Base-by-base conservation (phyloP, 139 green algal species). In the Trebouxia sp. region DNA sequence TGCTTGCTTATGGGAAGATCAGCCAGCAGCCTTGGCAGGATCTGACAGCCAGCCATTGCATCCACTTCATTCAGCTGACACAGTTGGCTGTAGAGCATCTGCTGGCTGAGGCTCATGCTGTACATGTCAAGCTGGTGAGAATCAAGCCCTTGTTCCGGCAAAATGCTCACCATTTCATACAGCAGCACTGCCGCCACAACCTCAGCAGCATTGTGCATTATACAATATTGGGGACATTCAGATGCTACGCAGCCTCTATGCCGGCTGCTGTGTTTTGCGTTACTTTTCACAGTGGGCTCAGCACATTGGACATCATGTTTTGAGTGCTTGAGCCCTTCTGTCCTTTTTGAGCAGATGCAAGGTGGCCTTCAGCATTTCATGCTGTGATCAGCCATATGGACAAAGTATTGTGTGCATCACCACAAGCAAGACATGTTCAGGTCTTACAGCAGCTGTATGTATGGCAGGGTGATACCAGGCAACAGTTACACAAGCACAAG, bases 1-100 rank as follows among this genome's bases (percentile, higher is more conserved):
- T 45, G 3, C 47, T 65, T 9, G 32, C 74, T 37, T 79, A 66
- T 67, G 74, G 43, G 5, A n/a, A 66, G 28, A 43, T 79, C 24
- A 20, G 20, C 22, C 42, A 62, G 22, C n/a, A 45, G 47, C 20
- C 42, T 9, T 55, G 42, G 10, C 42, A 53, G 28, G 30, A 45
- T 5, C 74, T 79, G 47, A 8, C 3, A 26, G 74, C 74, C 4
- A 17, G n/a, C 28, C 32, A 79, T 14, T 79, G 74, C 14, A 8
- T 79, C 5, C 74, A 79, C n/a, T 65, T 79, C 47, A 79, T 79
- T 8, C 45, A 65, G 47, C 47, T 79, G 74, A 30, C 32, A 24
- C 74, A 79, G 47, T 45, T 28, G 30, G 74, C 74, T 11, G 20
- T 79, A 11, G 15, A 66, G 6, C 66, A 66, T 30, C 32, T 79